phyloP scores from a whole-genome alignment of 2,329 filamentous ascomycete genomes.

The Saccharata proteae region DNA sequence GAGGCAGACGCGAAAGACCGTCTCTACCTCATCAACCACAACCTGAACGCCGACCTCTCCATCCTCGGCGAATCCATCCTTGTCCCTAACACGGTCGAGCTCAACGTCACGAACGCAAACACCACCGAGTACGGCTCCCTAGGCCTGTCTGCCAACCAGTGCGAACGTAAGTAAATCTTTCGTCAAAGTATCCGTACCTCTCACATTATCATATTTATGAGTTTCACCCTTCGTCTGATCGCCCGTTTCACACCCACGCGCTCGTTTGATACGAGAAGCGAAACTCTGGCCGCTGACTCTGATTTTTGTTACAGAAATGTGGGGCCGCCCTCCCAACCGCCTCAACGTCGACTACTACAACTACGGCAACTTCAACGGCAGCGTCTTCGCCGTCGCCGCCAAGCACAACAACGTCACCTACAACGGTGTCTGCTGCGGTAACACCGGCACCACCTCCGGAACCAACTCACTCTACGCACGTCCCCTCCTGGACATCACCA shows the following conservation, averaged over 20 bases:
- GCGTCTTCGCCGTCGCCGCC: conserved; percentile 29
- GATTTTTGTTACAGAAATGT: conserved; percentile 15
- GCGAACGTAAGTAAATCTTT: conserved; percentile 23
- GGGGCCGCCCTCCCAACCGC: conserved; percentile 27
- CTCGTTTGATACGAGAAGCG: not conserved
- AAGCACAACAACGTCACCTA: conserved; percentile 62
- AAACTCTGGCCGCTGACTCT: not conserved
- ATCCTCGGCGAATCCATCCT: conserved; percentile 16
- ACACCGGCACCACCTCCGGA: conserved; percentile 8
- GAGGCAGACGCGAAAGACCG: conserved; percentile 39
- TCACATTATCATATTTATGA: no score
- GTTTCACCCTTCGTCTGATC: no score
- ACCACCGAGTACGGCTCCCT: conserved; percentile 21
- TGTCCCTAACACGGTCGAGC: conserved; percentile 23
- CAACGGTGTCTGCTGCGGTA: conserved; percentile 45
- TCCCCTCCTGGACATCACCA: conserved; percentile 2
- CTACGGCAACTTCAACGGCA: conserved; percentile 21
- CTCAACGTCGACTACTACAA: conserved; percentile 31
- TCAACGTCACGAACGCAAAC: conserved; percentile 23
- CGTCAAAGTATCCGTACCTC: no score
- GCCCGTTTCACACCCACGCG: not conserved
- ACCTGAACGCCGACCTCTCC: conserved; percentile 64
- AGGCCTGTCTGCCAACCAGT: conserved; percentile 21
- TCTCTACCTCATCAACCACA: conserved; percentile 82
- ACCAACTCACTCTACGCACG: no score